These are phyloP conservation scores for Primulina eburnea DNA, from an alignment of 257 asterid species.

Conservation along the genomic window DNA sequence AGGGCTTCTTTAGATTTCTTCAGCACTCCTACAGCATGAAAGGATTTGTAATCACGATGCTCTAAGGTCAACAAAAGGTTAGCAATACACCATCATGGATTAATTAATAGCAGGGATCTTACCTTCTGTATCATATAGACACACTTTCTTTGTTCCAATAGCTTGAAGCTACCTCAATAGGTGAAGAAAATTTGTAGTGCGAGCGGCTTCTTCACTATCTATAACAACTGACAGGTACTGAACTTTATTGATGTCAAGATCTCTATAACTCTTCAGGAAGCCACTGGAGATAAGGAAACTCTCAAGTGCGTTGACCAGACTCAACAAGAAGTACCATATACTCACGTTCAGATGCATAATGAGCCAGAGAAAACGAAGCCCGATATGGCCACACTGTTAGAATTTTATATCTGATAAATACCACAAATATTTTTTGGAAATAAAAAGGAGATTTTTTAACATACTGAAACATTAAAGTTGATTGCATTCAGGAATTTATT, in stretches of 20 bases:
- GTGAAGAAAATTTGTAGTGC: slow-evolving; percentile 61
- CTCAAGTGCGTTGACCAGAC: slow-evolving; percentile 49
- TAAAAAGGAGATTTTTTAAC: not conserved
- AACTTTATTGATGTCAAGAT: slow-evolving; percentile 63
- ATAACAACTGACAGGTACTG: slow-evolving; percentile 80
- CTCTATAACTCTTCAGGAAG: slow-evolving; percentile 43
- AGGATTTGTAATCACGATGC: slow-evolving; percentile 18
- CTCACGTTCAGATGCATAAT: slow-evolving; percentile 63
- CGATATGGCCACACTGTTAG: slow-evolving; percentile 52
- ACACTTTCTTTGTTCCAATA: slow-evolving; percentile 61
- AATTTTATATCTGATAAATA: slow-evolving; percentile 8
- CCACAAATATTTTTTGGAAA: not conserved
- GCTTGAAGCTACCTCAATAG: slow-evolving; percentile 67
- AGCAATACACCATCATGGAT: not conserved
- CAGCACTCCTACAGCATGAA: slow-evolving; percentile 61
- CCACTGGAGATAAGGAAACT: slow-evolving; percentile 72
- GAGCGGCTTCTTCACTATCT: slow-evolving; percentile 81
- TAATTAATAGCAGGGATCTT: slow-evolving; percentile 14
- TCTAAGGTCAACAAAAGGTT: not conserved
- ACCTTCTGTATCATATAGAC: slow-evolving; percentile 93
- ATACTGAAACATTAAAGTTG: not conserved
- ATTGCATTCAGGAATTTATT: not conserved
- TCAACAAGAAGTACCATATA: slow-evolving; percentile 56
- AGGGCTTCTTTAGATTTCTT: slow-evolving; percentile 70
- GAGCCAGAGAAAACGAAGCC: slow-evolving; percentile 52